Conservation (phyloP, 441 rosid genomes). For the Adansonia gregorii region DNA sequence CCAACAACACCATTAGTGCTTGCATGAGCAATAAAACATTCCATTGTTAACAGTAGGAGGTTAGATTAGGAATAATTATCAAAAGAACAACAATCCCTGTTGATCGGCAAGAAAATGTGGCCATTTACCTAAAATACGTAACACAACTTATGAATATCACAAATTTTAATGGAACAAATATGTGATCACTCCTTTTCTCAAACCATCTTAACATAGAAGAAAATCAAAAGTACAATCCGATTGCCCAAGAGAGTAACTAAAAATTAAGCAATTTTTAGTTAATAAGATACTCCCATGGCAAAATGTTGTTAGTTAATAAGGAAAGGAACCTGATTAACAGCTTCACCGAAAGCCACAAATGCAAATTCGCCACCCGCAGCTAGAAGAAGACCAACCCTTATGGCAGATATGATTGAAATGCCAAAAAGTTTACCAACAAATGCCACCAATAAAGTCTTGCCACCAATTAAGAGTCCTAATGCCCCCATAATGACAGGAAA, state of each 20-base stretch:
- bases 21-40: conserved; percentile 15
- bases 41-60: conserved; percentile 6
- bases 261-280: conserved; percentile 13
- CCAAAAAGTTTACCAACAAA: conserved; percentile 80
- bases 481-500: conserved; percentile 82
- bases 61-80: background rate
- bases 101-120: background rate
- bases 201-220: background rate
- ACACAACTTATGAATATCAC: background rate
- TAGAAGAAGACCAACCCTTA: conserved; percentile 92
- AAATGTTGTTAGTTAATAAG: conserved; percentile 15
- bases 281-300: conserved; percentile 5
- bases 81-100: background rate
- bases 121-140: background rate
- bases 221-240: background rate
- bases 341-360: conserved; percentile 98
- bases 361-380: conserved; percentile 99
- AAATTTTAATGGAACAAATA: background rate
- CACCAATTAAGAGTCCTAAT: conserved; percentile 83
- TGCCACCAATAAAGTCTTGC: conserved; percentile 81
- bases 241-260: background rate
- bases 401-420: conserved; percentile 82
- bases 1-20: conserved; percentile 21
- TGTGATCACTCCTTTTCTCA: background rate
- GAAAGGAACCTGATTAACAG: conserved; percentile 86